phyloP scores from a whole-genome alignment of 805 yeast genomes.

The Cyberlindnera veronae region DNA sequence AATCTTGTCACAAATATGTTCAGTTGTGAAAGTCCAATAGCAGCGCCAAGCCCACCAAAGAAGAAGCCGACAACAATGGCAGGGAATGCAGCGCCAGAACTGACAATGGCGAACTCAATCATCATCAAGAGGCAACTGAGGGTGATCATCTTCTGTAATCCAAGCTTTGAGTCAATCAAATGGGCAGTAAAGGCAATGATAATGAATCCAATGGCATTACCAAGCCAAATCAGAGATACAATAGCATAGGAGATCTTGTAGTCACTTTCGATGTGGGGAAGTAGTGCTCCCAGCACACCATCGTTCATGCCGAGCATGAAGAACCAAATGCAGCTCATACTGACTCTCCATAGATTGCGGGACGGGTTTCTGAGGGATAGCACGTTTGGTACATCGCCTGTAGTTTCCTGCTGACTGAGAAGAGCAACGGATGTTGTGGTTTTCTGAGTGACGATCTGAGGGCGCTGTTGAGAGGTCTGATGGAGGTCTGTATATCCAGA shows the following conservation, averaged over 20 bases:
- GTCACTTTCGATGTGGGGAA: constrained; percentile 48
- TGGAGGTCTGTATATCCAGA: background rate
- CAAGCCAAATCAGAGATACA: constrained; percentile 55
- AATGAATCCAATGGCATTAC: constrained; percentile 54
- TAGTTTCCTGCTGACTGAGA: background rate
- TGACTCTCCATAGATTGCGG: constrained; percentile 38
- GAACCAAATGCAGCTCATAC: constrained; percentile 39
- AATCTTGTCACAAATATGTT: constrained; percentile 50
- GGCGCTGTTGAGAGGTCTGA: background rate
- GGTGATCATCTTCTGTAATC: constrained; percentile 36
- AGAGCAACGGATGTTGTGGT: background rate
- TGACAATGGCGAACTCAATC: constrained; percentile 41
- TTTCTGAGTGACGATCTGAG: background rate
- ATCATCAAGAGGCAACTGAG: constrained; percentile 36
- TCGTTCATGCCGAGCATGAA: constrained; percentile 45
- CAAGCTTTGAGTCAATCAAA: constrained; percentile 37
- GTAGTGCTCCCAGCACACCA: constrained; percentile 56
- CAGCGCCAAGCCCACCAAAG: constrained; percentile 56
- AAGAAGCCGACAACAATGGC: constrained; percentile 47
- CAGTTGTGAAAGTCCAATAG: constrained; percentile 44
- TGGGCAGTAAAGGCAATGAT: constrained; percentile 45
- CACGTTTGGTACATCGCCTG: constrained; percentile 4
- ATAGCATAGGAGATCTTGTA: constrained; percentile 46
- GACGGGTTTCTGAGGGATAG: constrained; percentile 42
- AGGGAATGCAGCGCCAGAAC: constrained; percentile 47